Base-by-base conservation (phyloP, 495 filamentous ascomycete species). In the Penicillium angulare region DNA sequence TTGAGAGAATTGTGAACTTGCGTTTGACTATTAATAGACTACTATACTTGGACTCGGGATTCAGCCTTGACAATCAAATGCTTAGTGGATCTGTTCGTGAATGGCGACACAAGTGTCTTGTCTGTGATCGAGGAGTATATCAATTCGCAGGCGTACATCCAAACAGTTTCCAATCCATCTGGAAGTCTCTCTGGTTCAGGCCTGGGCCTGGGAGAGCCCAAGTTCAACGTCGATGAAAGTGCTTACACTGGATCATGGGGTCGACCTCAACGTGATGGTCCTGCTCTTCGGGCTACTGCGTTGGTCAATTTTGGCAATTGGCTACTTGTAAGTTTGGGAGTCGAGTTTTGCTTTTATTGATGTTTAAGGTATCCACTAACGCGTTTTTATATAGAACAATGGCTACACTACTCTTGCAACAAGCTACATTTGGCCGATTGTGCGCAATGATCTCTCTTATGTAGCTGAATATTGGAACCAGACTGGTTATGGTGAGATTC, bases 11-110 rank as follows among this genome's bases (percentile, higher is more conserved):
- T 6, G 8, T 17, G 51, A 56, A 5, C 5, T 18, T 18, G 16
- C 12, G 16, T 18, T 18, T 38, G 7, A 38, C 16, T 29, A 20
- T 8, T n/a, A 0, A 15, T 10, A 72, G 69, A 74, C 35, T 75
- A 65, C 39, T 89, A 79, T 53, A 85, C 85, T 9, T 90, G 86
- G 86, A 86, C 82, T n/a, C 73, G 86, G 49, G 86, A 89, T 59
- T 76, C 81, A n/a, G 78, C 82, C 7, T 67, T 90, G 52, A 79
- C 80, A 3, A 75, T 84, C 63, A 86, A 85, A 55, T 64, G 65
- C 9, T 51, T 89, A 24, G 67, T 84, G 29, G 85, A 88, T 52
- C 59, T 76, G 26, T 82, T 86, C 60, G 69, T 71, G 55, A 61
- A 77, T 39, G 79, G 74, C 29, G 79, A 87, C 60, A 69, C 73